Base-by-base conservation (phyloP, 768 basidiomycete genomes). In the Gautieria morchelliformis region DNA sequence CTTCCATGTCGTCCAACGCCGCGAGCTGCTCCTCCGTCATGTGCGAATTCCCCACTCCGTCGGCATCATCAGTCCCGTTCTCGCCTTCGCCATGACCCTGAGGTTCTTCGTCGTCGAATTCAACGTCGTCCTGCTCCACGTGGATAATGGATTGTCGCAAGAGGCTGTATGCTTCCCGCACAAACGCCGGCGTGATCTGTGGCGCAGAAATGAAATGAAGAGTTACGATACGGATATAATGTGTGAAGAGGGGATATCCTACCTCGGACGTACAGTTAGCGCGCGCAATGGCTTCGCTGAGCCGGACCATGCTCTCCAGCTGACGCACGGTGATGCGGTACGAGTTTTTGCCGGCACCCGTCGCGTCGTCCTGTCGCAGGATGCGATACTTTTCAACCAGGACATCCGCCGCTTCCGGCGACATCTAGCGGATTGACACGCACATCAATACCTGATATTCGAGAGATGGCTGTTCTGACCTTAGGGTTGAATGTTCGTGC, bases 311-410 rank as follows among this genome's bases (percentile, higher is more conserved):
- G 70, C 90, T 93, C 70, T 98, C 96, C 46, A 99, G 76, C 68
- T 98, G 96, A 69, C 96, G 89, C 33, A 98, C 96, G 7, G 96
- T 98, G 64, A 98, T 98, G 33, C 95, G 83, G 68, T 95, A 97
- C 17, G 93, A 95, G 67, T 96, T 97, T 63, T 83, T 80, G 17
- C 91, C 89, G 4, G 82, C 80, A 5, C 94, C 93, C 14, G 84
- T 82, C 3, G 91, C 82, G 68, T 99, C 96, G 61, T 98, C 95
- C 69, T 94, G 90, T 60, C 96, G 76, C 35, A 98, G 74, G 46
- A 84, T 82, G 44, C 96, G 82, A 67, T 98, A 98, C 68, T 97
- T 97, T 68, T 95, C 92, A 10, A 98, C 93, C 20, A 99, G 75
- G 19, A 98, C 77, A 63, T 96, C 85, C 20, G 93, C 88, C 9